Evolutionary conservation across 306 rosid species (phyloP), one percentile per base, ranked within the genome.

Genomic region (Vigna angularis): DNA sequence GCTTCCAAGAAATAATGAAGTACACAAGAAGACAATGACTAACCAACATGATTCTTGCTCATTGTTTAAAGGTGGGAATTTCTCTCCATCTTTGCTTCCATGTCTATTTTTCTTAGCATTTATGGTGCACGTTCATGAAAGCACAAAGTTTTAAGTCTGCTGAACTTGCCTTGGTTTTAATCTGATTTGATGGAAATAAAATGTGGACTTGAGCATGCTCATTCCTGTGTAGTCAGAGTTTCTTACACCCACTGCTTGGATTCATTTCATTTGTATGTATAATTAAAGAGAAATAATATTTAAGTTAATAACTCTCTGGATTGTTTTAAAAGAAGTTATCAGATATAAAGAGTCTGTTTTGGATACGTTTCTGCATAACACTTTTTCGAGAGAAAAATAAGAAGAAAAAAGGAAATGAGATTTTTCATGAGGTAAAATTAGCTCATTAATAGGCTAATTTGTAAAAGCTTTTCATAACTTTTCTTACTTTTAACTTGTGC

Each of bases 21-120:
- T 55, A 32, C 49, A 30, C 30, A 85, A 48, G 78, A 55, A 49
- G 36, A 38, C 81, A 58, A 56, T 14, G 77, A 49, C 62, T 32
- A 49, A 69, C 75, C 83, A 79, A 66, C 79, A 59, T 22, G 69
- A 81, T 76, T 61, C 81, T 67, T 80, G 36, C 79, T 61, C 68
- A 42, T 17, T 71, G 50, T 40, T 81, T 4, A 53, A 74, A 85
- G 88, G 96, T 91, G 61, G 83, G 38, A 71, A 18, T 82, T 38
- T 12, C 14, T 73, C 11, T 66, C 61, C 50, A 30, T 56, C 22
- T 18, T 34, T 55, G 38, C 28, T 56, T 30, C 70, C 38, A 57
- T 38, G 38, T 53, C 7, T 44, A 5, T 55, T 58, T 16, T 62
- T 59, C 62, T 7, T 57, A 44, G 55, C 15, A 11, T 59, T 58